Evolutionary conservation across 306 rosid species (phyloP), one percentile per base, ranked within the genome.

Genomic region (Crotalaria pallida): DNA sequence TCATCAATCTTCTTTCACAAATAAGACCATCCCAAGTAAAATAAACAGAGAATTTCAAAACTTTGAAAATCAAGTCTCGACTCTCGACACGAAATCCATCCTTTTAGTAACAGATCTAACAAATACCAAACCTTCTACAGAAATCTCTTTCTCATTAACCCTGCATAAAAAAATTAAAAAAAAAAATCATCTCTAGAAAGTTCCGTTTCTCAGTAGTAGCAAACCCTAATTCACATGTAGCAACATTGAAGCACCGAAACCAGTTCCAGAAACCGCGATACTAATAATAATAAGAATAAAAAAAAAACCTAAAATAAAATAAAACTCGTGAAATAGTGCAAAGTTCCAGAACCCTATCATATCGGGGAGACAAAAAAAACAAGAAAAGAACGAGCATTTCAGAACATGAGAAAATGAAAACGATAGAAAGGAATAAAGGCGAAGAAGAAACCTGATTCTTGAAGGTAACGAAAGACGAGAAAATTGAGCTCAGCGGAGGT

Each of bases 381-480:
- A 9, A 5, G 0, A 23, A 45, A 43, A 0, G 26, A 64, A 41
- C 23, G 43, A 69, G 45, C 34, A 9, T 56, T 43, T 6, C 5
- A 17, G n/a, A 52, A 67, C 1, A 21, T 1, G 1, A 53, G 41
- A 0, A 65, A 18, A 10, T 3, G 5, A 47, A 7, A 16, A n/a
- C n/a, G 34, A 17, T 2, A 24, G 6, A 23, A 45, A 8, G 1
- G 1, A 33, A 6, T 13, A 26, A 13, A 17, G 9, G 1, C 7
- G 17, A 40, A 64, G 22, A 40, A 64, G 34, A 69, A 10, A 92
- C 98, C 98, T 81, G 98, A 93, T 82, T 93, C 98, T 36, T 88
- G 92, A 63, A 93, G 98, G 78, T 93, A 93, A 3, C 98, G 98
- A 58, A 86, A 93, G 7, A 93, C 87, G 0, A 93, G 90, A 67